phyloP scores from a whole-genome alignment of 768 basidiomycete species.

The Boletus pseudo-olivaceus region DNA sequence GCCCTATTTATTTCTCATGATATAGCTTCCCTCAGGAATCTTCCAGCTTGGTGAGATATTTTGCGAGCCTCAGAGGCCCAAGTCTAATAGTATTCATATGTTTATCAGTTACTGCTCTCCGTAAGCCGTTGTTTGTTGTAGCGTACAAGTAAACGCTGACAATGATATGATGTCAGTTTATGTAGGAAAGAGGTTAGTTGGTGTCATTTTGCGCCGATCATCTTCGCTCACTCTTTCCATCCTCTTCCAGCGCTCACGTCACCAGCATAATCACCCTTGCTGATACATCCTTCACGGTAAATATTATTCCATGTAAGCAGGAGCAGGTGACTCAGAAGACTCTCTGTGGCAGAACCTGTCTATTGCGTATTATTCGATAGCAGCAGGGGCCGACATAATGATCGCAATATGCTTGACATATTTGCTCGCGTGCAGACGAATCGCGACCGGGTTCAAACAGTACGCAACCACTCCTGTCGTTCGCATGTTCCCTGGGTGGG shows the following conservation, averaged over 20 bases:
- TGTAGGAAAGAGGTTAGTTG: background rate
- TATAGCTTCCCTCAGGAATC: background rate
- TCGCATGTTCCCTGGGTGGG: background rate
- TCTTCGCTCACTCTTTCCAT: background rate
- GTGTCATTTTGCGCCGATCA: background rate
- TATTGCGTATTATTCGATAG: background rate
- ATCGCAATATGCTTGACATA: conserved; percentile 1
- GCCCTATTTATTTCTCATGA: background rate
- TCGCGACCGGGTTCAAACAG: conserved; percentile 1
- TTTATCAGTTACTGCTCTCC: background rate
- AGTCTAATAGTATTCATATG: background rate
- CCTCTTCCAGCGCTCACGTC: background rate
- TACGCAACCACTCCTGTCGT: background rate
- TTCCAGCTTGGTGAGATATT: conserved; percentile 4
- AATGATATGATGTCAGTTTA: background rate
- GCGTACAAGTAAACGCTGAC: background rate
- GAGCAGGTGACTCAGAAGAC: background rate
- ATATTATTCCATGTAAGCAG: too few relatives aligned
- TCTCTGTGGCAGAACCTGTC: background rate
- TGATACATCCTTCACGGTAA: background rate
- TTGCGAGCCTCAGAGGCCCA: background rate
- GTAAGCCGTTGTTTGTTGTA: background rate
- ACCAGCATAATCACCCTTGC: background rate
- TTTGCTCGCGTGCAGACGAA: background rate
- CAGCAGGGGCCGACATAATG: background rate